phyloP scores from a whole-genome alignment of 441 rosid genomes.

The Gossypium schwendimanii region DNA sequence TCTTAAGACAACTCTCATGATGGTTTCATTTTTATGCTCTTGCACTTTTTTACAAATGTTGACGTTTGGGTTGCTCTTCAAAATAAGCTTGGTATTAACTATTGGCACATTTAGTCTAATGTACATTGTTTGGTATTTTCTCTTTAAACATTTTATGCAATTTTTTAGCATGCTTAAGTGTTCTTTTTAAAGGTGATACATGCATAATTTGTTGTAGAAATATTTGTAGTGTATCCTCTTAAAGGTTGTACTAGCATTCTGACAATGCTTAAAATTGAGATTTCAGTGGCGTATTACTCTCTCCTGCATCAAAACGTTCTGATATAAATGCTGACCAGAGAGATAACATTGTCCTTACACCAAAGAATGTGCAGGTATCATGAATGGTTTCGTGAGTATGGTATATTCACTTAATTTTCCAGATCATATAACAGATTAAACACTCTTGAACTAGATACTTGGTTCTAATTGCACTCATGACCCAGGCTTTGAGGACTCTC shows the following conservation, averaged over 20 bases:
- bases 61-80: not conserved
- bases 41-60: not conserved
- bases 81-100: not conserved
- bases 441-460: conserved; percentile 9
- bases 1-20: not conserved
- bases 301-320: conserved; percentile 81
- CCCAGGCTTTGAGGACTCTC: conserved; percentile 90
- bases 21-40: not conserved
- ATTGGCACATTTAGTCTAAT: not conserved
- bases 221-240: not conserved
- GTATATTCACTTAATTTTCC: not conserved
- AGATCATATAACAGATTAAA: not conserved
- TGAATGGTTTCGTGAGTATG: conserved; percentile 10
- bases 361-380: conserved; percentile 95
- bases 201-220: not conserved
- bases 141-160: not conserved
- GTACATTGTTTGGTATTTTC: not conserved
- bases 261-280: conserved; percentile 28
- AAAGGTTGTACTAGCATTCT: not conserved
- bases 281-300: conserved; percentile 57
- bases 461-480: conserved; percentile 25
- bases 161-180: not conserved
- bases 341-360: conserved; percentile 76
- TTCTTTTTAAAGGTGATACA: too few relatives aligned
- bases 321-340: conserved; percentile 64